Percentiles rank a stretch among this genome's conserved stretches.
Conservation (phyloP, 805 yeast genomes). For the Candida insectorum region DNA sequence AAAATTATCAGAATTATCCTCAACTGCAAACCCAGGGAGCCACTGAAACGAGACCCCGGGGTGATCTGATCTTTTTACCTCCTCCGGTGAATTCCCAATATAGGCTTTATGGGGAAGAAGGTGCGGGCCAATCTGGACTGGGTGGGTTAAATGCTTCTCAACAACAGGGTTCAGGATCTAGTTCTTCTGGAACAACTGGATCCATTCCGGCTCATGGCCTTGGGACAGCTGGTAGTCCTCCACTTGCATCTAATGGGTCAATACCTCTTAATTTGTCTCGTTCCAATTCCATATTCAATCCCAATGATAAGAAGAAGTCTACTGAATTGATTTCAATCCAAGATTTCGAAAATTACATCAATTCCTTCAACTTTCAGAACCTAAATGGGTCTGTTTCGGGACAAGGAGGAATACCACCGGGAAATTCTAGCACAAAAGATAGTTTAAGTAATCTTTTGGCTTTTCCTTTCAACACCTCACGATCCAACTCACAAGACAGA, state of each 20-base stretch:
- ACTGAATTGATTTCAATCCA: conserved; percentile 22
- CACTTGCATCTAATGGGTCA: too few species aligned
- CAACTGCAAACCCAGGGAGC: too few species aligned
- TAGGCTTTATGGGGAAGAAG: too few species aligned
- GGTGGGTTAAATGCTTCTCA: too few species aligned
- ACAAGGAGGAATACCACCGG: conserved; percentile 6
- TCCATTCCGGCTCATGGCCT: too few species aligned
- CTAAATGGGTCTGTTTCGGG: not conserved
- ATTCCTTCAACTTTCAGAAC: conserved; percentile 6
- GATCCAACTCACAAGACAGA: conserved; percentile 14
- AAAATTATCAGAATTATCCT: not conserved
- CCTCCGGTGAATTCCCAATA: conserved; percentile 25
- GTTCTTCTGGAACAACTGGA: too few species aligned
- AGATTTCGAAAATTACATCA: conserved; percentile 30
- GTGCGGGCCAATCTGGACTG: too few species aligned
- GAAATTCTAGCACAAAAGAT: conserved; percentile 19
- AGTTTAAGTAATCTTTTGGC: conserved; percentile 25
- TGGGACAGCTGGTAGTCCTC: too few species aligned
- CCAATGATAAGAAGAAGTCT: conserved; percentile 28
- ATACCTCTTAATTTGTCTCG: too few species aligned
- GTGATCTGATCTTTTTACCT: conserved; percentile 37
- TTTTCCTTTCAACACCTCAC: conserved; percentile 8
- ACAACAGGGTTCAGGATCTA: too few species aligned
- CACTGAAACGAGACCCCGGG: conserved; percentile 24
- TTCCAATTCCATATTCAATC: conserved; percentile 37